Evolutionary conservation across 495 filamentous ascomycete species (phyloP).

Genomic region (Neurospora sp.): DNA sequence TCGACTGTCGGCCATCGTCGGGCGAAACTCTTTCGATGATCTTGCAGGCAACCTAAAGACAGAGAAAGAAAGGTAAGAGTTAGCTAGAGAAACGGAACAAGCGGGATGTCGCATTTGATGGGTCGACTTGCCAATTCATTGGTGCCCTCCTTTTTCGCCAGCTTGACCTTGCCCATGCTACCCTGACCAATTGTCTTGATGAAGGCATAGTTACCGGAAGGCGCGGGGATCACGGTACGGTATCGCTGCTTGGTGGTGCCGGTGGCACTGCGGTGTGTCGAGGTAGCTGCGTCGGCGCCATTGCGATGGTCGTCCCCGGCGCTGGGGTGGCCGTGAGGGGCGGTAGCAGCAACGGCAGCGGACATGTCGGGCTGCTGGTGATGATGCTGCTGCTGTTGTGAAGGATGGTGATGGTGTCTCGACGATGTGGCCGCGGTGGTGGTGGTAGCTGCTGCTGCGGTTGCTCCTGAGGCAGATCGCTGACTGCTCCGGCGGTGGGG

Average conservation of each 20-base stretch:
- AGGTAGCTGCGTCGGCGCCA: conserved; percentile 33
- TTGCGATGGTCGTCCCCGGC: conserved; percentile 34
- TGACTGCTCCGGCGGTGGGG: conserved; percentile 35
- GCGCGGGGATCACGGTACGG: conserved; percentile 73
- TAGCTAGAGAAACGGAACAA: conserved; percentile 2
- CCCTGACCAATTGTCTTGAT: conserved; percentile 97
- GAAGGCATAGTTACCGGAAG: conserved; percentile 79
- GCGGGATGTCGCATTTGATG: conserved; percentile 9
- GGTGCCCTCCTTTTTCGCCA: conserved; percentile 71
- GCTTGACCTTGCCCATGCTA: conserved; percentile 94
- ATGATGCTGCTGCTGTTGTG: conserved; percentile 11
- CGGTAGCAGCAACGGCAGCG: conserved; percentile 30
- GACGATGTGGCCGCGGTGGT: not conserved
- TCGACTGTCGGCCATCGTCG: conserved; percentile 63
- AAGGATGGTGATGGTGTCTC: not conserved
- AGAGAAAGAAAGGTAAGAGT: conserved; percentile 1
- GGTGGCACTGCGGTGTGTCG: conserved; percentile 7
- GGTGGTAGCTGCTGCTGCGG: not conserved
- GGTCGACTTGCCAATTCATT: conserved; percentile 66
- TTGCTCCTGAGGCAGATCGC: conserved; percentile 3
- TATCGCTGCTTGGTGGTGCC: conserved; percentile 43
- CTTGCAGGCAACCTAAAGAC: conserved; percentile 77
- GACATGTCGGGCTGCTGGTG: conserved; percentile 40
- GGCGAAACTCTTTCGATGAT: conserved; percentile 86
- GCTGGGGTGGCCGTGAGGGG: conserved; percentile 20